These are phyloP conservation scores for Phyllostachys edulis DNA, from an alignment of 176 grass and related monocot genomes.

Conservation along the genomic window DNA sequence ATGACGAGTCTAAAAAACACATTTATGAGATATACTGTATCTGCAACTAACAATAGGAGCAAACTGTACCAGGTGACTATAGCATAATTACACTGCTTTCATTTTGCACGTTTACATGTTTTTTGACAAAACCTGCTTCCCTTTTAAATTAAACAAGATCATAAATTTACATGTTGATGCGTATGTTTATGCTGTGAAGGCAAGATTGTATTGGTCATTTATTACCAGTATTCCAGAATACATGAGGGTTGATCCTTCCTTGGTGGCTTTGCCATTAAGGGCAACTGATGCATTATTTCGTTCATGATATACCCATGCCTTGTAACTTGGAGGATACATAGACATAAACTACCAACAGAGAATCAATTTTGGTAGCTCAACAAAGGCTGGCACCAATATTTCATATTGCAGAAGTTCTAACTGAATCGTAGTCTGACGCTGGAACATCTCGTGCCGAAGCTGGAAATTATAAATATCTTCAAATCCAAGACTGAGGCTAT, in stretches of 20 bases:
- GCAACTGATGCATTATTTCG: too few relatives aligned
- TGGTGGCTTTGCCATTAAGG: too few relatives aligned
- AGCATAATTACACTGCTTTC: not conserved
- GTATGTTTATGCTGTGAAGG: too few relatives aligned
- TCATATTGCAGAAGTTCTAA: too few relatives aligned
- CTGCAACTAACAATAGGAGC: not conserved
- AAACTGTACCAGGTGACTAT: not conserved
- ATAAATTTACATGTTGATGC: not conserved
- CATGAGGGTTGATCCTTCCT: too few relatives aligned
- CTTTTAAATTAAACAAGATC: not conserved
- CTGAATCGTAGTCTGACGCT: not conserved
- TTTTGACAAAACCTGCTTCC: not conserved
- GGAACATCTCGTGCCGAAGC: not conserved
- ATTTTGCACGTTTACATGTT: not conserved
- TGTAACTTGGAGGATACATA: too few relatives aligned
- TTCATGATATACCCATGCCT: too few relatives aligned
- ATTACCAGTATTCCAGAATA: too few relatives aligned
- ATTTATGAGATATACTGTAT: not conserved
- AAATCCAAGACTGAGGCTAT: slow-evolving; percentile 7
- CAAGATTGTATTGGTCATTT: too few relatives aligned
- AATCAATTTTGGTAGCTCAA: too few relatives aligned
- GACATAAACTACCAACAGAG: not conserved
- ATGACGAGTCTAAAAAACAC: not conserved
- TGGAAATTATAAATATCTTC: slow-evolving; percentile 35
- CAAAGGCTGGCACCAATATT: too few relatives aligned